phyloP scores from a whole-genome alignment of 805 yeast species.

The Candida namnaoensis region DNA sequence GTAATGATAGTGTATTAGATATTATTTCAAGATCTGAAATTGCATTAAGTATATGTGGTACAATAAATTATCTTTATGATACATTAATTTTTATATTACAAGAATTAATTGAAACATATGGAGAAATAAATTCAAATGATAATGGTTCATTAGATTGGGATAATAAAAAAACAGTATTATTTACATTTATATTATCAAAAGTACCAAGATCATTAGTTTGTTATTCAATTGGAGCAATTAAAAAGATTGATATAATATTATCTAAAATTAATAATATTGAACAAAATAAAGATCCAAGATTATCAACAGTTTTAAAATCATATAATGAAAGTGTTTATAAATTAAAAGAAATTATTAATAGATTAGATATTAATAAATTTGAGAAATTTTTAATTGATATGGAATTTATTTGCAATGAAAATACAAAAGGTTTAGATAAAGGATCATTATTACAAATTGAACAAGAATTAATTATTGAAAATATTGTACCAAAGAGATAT shows the following conservation, averaged over 20 bases:
- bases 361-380: slow-evolving; percentile 36
- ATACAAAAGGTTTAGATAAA: slow-evolving; percentile 14
- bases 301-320: slow-evolving; percentile 43
- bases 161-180: slow-evolving; percentile 31
- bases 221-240: slow-evolving; percentile 60
- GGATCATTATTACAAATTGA: slow-evolving; percentile 11
- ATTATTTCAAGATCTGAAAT: slow-evolving; percentile 54
- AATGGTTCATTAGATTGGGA: too few relatives aligned
- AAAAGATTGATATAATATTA: slow-evolving; percentile 33
- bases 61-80: slow-evolving; percentile 81
- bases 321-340: slow-evolving; percentile 39
- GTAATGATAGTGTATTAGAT: slow-evolving; percentile 33
- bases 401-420: slow-evolving; percentile 21
- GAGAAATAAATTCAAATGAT: too few relatives aligned
- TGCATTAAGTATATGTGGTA: slow-evolving; percentile 60
- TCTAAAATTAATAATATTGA: slow-evolving; percentile 12
- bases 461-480: slow-evolving; percentile 16
- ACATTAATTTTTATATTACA: slow-evolving; percentile 64
- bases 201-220: slow-evolving; percentile 61
- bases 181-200: slow-evolving; percentile 57
- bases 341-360: slow-evolving; percentile 21
- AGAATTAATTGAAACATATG: slow-evolving; percentile 57
- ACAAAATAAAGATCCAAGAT: slow-evolving; percentile 3
- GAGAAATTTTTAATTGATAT: slow-evolving; percentile 57
- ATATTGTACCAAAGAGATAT: slow-evolving; percentile 16